These are phyloP conservation scores for Darksidea phi DNA, from an alignment of 495 filamentous ascomycete species.

Conservation along the genomic window DNA sequence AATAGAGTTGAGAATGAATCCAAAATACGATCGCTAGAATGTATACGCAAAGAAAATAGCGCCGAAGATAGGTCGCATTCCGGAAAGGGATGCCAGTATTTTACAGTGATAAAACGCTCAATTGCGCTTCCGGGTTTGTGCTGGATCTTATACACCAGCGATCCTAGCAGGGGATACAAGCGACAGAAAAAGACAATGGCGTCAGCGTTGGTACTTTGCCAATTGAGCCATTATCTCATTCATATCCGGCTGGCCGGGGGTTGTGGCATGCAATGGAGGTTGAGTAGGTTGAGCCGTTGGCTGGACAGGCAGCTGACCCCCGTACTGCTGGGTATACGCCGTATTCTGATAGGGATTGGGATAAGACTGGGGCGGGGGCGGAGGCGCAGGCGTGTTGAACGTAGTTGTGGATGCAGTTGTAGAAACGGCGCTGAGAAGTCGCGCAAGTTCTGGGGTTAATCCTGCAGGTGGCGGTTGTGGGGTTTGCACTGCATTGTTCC, in stretches of 20 bases:
- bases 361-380: conserved; percentile 6
- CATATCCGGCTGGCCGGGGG: conserved; percentile 45
- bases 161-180: too few relatives aligned
- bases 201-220: conserved; percentile 51
- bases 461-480: conserved; percentile 28
- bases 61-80: too few relatives aligned
- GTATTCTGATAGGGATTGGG: conserved; percentile 16
- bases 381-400: conserved; percentile 22
- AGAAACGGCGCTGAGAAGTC: conserved; percentile 48
- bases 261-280: conserved; percentile 45
- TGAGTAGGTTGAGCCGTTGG: conserved; percentile 3
- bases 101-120: too few relatives aligned
- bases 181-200: background rate
- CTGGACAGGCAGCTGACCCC: conserved; percentile 14
- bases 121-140: too few relatives aligned
- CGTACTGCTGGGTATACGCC: conserved; percentile 6
- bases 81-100: too few relatives aligned
- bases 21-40: too few relatives aligned
- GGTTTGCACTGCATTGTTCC: conserved; percentile 45
- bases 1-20: too few relatives aligned
- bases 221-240: conserved; percentile 63
- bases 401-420: conserved; percentile 17
- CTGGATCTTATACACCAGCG: too few relatives aligned
- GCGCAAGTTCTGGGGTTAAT: conserved; percentile 57
- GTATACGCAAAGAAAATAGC: too few relatives aligned